phyloP scores from a whole-genome alignment of 2,329 filamentous ascomycete species.

The Coniochaeta sp. region DNA sequence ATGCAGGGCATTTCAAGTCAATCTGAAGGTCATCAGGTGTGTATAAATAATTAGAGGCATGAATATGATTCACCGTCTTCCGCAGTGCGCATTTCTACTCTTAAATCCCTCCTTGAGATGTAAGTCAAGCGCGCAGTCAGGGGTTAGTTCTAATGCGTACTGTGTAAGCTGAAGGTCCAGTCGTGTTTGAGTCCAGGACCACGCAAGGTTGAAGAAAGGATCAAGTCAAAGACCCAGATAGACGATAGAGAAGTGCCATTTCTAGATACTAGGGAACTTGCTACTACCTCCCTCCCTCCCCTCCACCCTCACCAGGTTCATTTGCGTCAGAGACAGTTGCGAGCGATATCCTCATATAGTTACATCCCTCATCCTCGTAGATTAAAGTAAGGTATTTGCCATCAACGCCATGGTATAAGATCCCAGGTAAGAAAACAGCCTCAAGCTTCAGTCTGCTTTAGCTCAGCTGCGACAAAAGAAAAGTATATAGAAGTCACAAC shows the following conservation, averaged over 20 bases:
- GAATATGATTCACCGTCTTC: no score
- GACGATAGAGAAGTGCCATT: conserved; percentile 3
- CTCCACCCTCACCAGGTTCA: neutral
- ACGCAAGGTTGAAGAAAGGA: no score
- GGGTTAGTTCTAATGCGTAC: no score
- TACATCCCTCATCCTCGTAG: neutral
- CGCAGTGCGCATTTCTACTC: no score
- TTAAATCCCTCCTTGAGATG: no score
- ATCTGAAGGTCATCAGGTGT: no score
- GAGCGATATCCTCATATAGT: neutral
- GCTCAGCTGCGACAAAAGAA: conserved; percentile 15
- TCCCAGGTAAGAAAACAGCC: conserved; percentile 3
- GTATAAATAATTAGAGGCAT: no score
- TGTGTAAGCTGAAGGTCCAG: no score
- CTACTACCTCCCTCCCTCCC: neutral
- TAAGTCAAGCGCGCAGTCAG: no score
- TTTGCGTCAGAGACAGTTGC: neutral
- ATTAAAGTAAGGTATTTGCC: neutral
- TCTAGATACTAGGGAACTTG: neutral
- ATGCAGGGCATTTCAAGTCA: no score
- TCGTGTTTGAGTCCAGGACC: no score
- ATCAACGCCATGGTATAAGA: conserved; percentile 8
- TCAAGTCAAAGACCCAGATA: no score
- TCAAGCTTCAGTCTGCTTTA: conserved; percentile 10
- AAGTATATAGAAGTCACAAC: conserved; percentile 32